Conservation (phyloP, 2,329 filamentous ascomycete genomes). For the Epichloe aotearoae region DNA sequence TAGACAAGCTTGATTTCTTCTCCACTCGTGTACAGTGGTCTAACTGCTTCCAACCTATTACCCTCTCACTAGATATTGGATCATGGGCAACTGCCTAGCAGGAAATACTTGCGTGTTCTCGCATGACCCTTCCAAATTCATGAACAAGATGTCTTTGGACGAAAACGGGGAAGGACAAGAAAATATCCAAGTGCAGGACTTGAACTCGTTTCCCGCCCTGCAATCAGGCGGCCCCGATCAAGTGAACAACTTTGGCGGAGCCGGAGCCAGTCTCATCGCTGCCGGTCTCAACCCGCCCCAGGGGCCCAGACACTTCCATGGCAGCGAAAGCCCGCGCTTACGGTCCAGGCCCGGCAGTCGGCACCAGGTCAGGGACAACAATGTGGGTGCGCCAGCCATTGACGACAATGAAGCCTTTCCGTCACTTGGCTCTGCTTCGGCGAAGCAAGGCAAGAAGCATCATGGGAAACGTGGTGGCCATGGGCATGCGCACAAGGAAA, state of each 20-base stretch:
- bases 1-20: background rate
- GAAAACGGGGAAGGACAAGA: conserved; percentile 49
- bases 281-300: conserved; percentile 51
- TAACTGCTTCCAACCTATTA: background rate
- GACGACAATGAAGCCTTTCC: conserved; percentile 96
- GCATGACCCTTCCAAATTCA: conserved; percentile 78
- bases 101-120: conserved; percentile 94
- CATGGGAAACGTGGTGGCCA: conserved; percentile 84
- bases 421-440: conserved; percentile 61
- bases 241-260: conserved; percentile 36
- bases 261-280: conserved; percentile 35
- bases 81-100: conserved; percentile 88
- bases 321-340: conserved; percentile 50
- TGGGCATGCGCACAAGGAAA: conserved; percentile 56
- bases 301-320: conserved; percentile 51
- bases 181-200: conserved; percentile 69
- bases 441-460: conserved; percentile 76
- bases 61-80: conserved; percentile 59
- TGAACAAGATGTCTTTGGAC: conserved; percentile 68
- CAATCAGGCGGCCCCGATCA: conserved; percentile 46
- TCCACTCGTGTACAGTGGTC: background rate
- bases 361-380: conserved; percentile 46
- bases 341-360: conserved; percentile 78
- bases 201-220: conserved; percentile 72
- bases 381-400: conserved; percentile 59